Evolutionary conservation across 139 green algal genomes (phyloP), one percentile per base, ranked within the genome.

Genomic region (Volvox reticuliferus): DNA sequence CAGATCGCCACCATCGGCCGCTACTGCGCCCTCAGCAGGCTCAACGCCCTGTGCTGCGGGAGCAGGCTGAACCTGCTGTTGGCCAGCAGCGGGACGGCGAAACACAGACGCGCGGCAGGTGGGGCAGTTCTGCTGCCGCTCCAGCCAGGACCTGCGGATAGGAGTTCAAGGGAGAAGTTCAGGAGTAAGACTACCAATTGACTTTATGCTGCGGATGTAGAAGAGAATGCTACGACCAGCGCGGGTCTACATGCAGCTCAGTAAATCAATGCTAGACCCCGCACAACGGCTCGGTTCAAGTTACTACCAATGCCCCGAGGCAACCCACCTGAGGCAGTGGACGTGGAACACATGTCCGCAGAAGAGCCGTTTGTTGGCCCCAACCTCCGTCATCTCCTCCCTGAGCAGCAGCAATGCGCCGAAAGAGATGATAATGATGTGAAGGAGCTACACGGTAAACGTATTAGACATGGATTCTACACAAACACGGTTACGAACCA

Each of bases 301-400:
- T 55, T 55, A 55, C 9, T 55, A 55, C 44, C n/a, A 55, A 55
- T 55, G 5, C 44, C 44, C 9, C 5, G 9, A 55, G 9, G 44
- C 44, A 55, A 28, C 91, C 0, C 87, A 97, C 92, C 98, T 95
- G 19, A 99, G 94, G 95, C 98, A 99, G 92, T 99, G 96, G 87
- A 99, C 63, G 92, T 99, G 98, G 94, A 99, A 99, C 28, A 98
- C 94, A 83, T 99, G 98, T 28, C 93, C 92, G 91, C 98, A 99
- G 55, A 93, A 85, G 76, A 99, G 96, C 93, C 98, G 98, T 96
- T 99, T 99, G 94, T 97, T 97, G 69, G 88, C 36, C 19, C 88
- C 91, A 67, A 67, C 63, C 24, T 75, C 62, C 44, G 55, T 35
- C 91, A 92, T 94, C 83, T 93, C 93, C 89, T 94, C 93, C 12